These are phyloP conservation scores for Cicer pinnatifidum DNA, from an alignment of 306 rosid genomes.

Conservation along the genomic window DNA sequence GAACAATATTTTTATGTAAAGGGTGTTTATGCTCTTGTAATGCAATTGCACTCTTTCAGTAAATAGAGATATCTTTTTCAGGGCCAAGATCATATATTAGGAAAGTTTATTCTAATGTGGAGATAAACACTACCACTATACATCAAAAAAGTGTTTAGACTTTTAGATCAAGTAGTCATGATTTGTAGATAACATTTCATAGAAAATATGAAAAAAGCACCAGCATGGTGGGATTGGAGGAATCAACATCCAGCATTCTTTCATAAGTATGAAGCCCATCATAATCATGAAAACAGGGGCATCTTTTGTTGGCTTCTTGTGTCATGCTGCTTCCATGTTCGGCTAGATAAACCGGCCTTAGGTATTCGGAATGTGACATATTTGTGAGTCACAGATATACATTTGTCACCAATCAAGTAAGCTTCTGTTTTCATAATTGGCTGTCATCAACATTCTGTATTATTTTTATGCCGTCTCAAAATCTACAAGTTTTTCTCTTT, in stretches of 20 bases:
- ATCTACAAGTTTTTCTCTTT: slow-evolving; percentile 11
- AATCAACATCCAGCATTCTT: background rate
- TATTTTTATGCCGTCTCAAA: slow-evolving; percentile 40
- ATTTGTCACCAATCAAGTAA: slow-evolving; percentile 2
- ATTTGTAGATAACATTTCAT: slow-evolving; percentile 29
- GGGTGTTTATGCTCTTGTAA: background rate
- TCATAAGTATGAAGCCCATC: slow-evolving; percentile 20
- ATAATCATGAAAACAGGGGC: slow-evolving; percentile 42
- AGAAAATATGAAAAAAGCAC: background rate
- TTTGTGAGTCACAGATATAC: background rate
- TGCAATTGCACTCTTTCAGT: background rate
- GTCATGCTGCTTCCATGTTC: slow-evolving; percentile 26
- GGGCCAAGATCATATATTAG: background rate
- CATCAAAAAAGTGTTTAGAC: background rate
- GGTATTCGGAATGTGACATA: background rate
- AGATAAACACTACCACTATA: background rate
- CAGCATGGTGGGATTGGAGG: slow-evolving; percentile 7
- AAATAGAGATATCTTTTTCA: background rate
- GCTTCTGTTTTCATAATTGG: background rate
- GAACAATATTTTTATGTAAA: background rate
- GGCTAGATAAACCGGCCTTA: slow-evolving; percentile 15
- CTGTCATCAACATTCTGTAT: slow-evolving; percentile 14
- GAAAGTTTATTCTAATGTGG: background rate
- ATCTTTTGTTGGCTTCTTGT: slow-evolving; percentile 37
- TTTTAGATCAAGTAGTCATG: background rate